Base-by-base conservation (phyloP, 805 yeast genomes). In the Metschnikowia santaceciliae region DNA sequence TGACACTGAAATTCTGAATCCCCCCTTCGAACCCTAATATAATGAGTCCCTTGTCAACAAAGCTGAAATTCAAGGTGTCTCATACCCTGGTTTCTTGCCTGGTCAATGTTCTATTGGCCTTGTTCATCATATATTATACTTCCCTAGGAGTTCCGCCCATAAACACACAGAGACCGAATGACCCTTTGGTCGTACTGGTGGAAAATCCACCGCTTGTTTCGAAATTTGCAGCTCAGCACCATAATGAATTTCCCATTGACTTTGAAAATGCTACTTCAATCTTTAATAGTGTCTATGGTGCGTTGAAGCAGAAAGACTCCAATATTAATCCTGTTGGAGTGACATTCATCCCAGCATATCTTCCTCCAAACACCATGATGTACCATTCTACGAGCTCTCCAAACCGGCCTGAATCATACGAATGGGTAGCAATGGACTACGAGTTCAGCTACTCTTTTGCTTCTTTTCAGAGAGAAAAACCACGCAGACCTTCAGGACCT, bases 401-500 rank as follows among this genome's bases (percentile, higher is more conserved):
- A 0, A 50, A 59, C 3, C 56, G 80, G 8, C 86, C 86, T 1
- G 60, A 61, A 0, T 59, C 69, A 22, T 74, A 74, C 32, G 88
- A 83, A 61, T 83, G 88, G 88, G 65, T 81, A 10, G 88, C 88
- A 1, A 69, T 82, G 76, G 85, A 82, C 60, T 77, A 71, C 54
- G 87, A 83, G 57, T 82, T 82, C 63, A 78, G 84, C 54, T 80
- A 76, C 54, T 65, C 62, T 51, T 82, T 81, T 67, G 75, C 77
- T n/a, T 52, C 30, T 23, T 47, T 53, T n/a, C 19, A n/a, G 6
- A 42, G 60, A 35, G 54, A 42, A 15, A 34, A 48, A 50, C 50
- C 37, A 46, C 56, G 46, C 36, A 42, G 32, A 8, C 32, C 33
- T n/a, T 38, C 33, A 2, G 23, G 7, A 8, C 32, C 35, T 11